Conservation (phyloP, 768 basidiomycete species). For the Sistotremastrum niveocremeum region DNA sequence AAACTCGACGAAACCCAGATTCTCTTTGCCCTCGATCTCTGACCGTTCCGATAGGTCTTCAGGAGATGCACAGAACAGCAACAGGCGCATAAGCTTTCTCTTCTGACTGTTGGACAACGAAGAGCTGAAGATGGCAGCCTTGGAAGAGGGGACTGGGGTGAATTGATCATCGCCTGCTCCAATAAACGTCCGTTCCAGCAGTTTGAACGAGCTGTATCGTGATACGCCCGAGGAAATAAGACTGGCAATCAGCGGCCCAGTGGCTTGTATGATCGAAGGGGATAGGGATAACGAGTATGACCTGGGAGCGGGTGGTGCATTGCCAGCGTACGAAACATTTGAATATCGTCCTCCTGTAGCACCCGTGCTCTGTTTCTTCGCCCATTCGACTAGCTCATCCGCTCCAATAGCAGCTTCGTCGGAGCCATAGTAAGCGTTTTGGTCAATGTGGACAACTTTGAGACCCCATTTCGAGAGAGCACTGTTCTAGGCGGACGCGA, state of each 20-base stretch:
- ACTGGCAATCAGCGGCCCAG: constrained; percentile 66
- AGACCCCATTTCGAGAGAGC: constrained; percentile 82
- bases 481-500: constrained; percentile 27
- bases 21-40: constrained; percentile 35
- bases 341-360: constrained; percentile 16
- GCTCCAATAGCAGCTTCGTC: constrained; percentile 70
- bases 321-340: constrained; percentile 29
- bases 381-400: constrained; percentile 68
- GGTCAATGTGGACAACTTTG: constrained; percentile 79
- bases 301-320: constrained; percentile 40
- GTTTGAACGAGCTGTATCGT: constrained; percentile 81
- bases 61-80: constrained; percentile 67
- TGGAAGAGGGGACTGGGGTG: constrained; percentile 71
- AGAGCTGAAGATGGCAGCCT: constrained; percentile 88
- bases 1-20: constrained; percentile 46
- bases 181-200: constrained; percentile 59
- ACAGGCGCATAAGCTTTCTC: constrained; percentile 81
- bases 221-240: constrained; percentile 75
- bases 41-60: constrained; percentile 39
- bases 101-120: constrained; percentile 71
- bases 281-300: constrained; percentile 80
- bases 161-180: constrained; percentile 29
- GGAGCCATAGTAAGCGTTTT: constrained; percentile 74
- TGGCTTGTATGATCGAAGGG: constrained; percentile 68
- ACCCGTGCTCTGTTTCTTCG: constrained; percentile 21